Evolutionary conservation across 2,329 filamentous ascomycete genomes (phyloP).

Genomic region (Fonsecaea nubica): DNA sequence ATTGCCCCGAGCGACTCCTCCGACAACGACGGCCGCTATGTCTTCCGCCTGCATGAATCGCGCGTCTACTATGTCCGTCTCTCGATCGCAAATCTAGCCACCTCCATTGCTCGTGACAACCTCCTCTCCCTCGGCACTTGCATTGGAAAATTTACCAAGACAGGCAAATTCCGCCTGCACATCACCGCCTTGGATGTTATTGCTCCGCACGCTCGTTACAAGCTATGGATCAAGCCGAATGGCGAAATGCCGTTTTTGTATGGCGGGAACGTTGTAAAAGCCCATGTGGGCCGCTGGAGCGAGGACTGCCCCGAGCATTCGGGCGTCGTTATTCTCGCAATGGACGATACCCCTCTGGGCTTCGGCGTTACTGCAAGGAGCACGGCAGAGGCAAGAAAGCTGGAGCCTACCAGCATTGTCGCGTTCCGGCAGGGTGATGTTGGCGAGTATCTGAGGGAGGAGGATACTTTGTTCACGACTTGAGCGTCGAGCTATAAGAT

Average conservation of each 20-base stretch:
- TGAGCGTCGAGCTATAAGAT: constrained; percentile 35
- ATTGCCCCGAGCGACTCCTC: constrained; percentile 74
- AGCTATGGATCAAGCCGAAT: constrained; percentile 96
- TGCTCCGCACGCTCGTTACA: constrained; percentile 89
- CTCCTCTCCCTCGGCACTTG: constrained; percentile 89
- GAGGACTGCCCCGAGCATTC: constrained; percentile 94
- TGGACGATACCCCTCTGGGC: constrained; percentile 87
- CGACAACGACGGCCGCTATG: constrained; percentile 75
- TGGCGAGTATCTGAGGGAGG: constrained; percentile 91
- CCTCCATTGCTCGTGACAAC: constrained; percentile 79
- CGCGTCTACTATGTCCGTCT: constrained; percentile 92
- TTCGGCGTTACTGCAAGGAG: constrained; percentile 92
- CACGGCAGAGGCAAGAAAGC: constrained; percentile 78
- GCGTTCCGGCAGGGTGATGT: constrained; percentile 92
- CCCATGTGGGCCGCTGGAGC: constrained; percentile 80
- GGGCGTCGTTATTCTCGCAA: constrained; percentile 85
- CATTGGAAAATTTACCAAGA: constrained; percentile 94
- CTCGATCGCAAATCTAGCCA: constrained; percentile 88
- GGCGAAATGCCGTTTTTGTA: constrained; percentile 98
- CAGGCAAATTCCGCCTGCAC: constrained; percentile 92
- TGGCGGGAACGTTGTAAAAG: constrained; percentile 85
- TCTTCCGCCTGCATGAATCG: constrained; percentile 81
- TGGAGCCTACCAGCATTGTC: constrained; percentile 89
- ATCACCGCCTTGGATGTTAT: constrained; percentile 91
- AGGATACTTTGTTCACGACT: constrained; percentile 69